Evolutionary conservation across 176 grass and related monocot species (phyloP).

Genomic region (Aechmea fasciata): DNA sequence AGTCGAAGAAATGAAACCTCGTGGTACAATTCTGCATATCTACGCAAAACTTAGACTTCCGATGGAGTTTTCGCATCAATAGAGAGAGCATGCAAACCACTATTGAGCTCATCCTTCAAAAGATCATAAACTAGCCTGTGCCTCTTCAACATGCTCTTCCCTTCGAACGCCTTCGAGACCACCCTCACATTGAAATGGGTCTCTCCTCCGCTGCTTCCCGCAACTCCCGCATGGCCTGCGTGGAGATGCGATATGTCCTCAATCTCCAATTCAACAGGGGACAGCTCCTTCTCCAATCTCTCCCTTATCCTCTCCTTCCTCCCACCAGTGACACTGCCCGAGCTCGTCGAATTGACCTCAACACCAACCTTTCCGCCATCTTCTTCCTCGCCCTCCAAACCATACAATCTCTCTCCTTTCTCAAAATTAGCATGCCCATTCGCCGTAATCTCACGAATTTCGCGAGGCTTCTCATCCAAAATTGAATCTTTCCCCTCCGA

Average conservation of each 20-base stretch:
- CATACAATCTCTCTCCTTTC: conserved; percentile 10
- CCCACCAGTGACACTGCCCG: conserved; percentile 23
- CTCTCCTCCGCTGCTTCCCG: conserved; percentile 49
- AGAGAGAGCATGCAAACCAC: conserved; percentile 74
- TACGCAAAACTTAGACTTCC: conserved; percentile 40
- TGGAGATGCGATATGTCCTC: conserved; percentile 79
- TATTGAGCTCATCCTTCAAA: conserved; percentile 63
- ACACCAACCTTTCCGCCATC: not conserved
- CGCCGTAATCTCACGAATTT: conserved; percentile 13
- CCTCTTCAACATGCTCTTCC: conserved; percentile 86
- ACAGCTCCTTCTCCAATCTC: conserved; percentile 35
- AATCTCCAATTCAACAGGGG: conserved; percentile 37
- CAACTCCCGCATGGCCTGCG: conserved; percentile 54
- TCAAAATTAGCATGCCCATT: conserved; percentile 5
- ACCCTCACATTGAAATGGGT: conserved; percentile 86
- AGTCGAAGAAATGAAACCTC: not conserved
- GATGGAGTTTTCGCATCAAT: conserved; percentile 84
- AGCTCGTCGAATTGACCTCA: not conserved
- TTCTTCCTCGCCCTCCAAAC: not conserved
- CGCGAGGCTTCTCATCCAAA: not conserved
- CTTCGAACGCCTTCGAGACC: conserved; percentile 70
- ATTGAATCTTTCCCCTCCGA: conserved; percentile 4
- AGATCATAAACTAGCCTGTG: conserved; percentile 75
- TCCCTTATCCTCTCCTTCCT: conserved; percentile 60
- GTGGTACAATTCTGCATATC: not conserved